phyloP scores from a whole-genome alignment of 805 yeast species.

The Myxozyma geophila region DNA sequence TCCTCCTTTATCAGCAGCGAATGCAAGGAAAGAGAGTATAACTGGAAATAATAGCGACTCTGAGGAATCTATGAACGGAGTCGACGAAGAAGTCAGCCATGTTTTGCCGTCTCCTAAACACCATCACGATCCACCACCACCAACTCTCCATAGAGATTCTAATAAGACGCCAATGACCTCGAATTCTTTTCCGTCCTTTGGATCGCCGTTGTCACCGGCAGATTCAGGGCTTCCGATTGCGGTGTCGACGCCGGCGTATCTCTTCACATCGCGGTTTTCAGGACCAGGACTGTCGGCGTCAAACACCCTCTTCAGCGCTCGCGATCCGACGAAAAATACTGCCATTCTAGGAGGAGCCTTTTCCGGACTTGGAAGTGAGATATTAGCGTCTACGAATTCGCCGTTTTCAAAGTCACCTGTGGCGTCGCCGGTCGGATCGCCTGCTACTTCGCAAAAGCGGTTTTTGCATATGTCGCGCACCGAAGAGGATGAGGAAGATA shows the following conservation, averaged over 20 bases:
- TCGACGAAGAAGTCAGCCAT: not conserved
- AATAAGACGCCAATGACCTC: not conserved
- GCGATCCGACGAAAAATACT: not conserved
- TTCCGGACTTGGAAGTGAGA: conserved; percentile 14
- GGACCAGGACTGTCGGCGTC: not conserved
- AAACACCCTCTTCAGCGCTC: not conserved
- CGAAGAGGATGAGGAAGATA: not conserved
- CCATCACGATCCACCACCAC: not conserved
- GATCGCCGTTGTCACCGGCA: conserved; percentile 8
- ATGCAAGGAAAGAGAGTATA: not conserved
- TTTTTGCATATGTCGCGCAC: not conserved
- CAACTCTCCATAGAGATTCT: not conserved
- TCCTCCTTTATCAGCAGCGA: not conserved
- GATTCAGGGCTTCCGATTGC: conserved; percentile 18
- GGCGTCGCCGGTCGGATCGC: conserved; percentile 5
- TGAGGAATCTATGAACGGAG: not conserved
- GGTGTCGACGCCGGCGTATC: conserved; percentile 10
- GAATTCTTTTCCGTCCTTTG: conserved; percentile 1
- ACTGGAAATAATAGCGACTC: not conserved
- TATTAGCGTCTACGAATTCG: conserved; percentile 1
- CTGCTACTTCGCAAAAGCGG: not conserved
- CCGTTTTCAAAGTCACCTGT: conserved; percentile 15
- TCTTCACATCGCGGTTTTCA: conserved; percentile 5
- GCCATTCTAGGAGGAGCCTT: conserved; percentile 6
- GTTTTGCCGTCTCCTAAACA: not conserved